Evolutionary conservation across 306 rosid genomes (phyloP).

Genomic region (Glycine latifolia): DNA sequence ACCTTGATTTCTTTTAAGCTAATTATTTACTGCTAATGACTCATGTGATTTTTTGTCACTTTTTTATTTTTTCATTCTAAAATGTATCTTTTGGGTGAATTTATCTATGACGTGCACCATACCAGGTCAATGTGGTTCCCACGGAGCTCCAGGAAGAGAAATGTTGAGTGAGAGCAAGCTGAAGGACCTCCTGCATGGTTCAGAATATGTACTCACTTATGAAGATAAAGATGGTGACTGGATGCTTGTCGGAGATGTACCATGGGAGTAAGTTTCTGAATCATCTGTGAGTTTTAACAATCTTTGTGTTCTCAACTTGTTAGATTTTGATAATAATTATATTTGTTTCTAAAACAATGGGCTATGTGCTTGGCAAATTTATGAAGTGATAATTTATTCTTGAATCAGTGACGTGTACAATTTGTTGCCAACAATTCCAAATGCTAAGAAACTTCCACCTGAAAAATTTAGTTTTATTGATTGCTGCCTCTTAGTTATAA

Average conservation of each 20-base stretch:
- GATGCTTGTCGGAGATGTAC: conserved; percentile 62
- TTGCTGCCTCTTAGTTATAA: not conserved
- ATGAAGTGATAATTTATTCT: not conserved
- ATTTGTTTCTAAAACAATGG: too few relatives aligned
- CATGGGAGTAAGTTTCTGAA: conserved; percentile 66
- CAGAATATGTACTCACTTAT: conserved; percentile 54
- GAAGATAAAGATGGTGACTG: conserved; percentile 59
- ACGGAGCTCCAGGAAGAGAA: conserved; percentile 52
- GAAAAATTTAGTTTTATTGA: not conserved
- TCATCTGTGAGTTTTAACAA: not conserved
- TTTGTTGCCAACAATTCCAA: conserved; percentile 3
- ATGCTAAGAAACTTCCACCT: not conserved
- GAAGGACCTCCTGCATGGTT: conserved; percentile 54
- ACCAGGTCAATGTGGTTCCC: conserved; percentile 57
- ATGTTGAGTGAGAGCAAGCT: conserved; percentile 56
- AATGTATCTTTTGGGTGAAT: conserved; percentile 33
- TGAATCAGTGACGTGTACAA: not conserved
- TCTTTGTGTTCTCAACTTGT: not conserved
- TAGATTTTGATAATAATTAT: not conserved
- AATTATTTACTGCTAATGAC: not conserved
- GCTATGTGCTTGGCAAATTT: conserved; percentile 28
- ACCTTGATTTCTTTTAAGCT: conserved; percentile 22
- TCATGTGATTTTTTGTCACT: not conserved
- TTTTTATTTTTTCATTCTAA: not conserved
- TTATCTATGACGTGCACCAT: conserved; percentile 12